Conservation (phyloP, 306 rosid species). For the Arachis hypogaea region DNA sequence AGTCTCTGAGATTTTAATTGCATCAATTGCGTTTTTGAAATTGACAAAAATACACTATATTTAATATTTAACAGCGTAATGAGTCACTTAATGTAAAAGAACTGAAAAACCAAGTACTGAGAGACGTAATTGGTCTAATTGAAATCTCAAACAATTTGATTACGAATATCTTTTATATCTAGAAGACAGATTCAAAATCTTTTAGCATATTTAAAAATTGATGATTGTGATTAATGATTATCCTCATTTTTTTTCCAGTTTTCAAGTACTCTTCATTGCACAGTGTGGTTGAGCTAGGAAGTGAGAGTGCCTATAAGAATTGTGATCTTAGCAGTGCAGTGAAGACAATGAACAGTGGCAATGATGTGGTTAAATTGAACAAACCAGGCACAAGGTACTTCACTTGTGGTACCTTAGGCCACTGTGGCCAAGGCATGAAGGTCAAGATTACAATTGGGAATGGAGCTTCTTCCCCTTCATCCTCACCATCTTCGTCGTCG, state of each 20-base stretch:
- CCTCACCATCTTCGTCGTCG: slow-evolving; percentile 28
- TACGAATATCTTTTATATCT: no score
- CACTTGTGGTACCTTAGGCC: slow-evolving; percentile 70
- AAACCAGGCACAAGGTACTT: slow-evolving; percentile 48
- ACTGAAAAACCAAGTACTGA: no score
- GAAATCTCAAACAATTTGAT: no score
- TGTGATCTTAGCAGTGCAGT: slow-evolving; percentile 63
- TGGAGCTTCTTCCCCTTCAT: slow-evolving; percentile 53
- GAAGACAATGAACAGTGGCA: slow-evolving; percentile 62
- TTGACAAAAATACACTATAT: no score
- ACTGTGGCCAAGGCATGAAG: slow-evolving; percentile 87
- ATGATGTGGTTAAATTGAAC: slow-evolving; percentile 45
- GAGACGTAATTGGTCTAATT: no score
- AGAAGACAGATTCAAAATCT: no score
- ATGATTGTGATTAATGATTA: slow-evolving; percentile 17
- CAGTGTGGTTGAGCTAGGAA: slow-evolving; percentile 49
- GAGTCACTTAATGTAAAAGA: no score
- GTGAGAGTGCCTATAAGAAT: slow-evolving; percentile 66
- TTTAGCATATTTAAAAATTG: no score
- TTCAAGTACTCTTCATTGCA: slow-evolving; percentile 68
- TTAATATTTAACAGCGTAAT: no score
- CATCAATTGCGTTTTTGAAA: neutral
- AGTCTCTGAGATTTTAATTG: neutral
- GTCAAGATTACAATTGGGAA: slow-evolving; percentile 51
- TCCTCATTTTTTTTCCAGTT: slow-evolving; percentile 44